phyloP scores from a whole-genome alignment of 305 asterid species.

The Fraxinus baroniana region DNA sequence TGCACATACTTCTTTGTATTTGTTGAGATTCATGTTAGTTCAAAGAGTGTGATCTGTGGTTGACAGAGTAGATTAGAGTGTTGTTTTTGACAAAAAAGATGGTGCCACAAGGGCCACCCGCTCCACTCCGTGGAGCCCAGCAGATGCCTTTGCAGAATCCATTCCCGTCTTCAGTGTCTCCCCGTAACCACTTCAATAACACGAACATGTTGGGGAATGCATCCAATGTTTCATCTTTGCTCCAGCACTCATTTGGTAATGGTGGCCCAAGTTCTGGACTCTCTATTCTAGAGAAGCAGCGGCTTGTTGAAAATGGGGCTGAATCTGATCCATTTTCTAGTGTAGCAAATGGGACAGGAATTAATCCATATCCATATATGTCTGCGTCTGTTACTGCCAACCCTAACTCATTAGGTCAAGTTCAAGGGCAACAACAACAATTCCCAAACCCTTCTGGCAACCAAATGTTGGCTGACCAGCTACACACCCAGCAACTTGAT shows the following conservation, averaged over 20 bases:
- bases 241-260: slow-evolving; percentile 79
- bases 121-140: slow-evolving; percentile 44
- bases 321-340: slow-evolving; percentile 64
- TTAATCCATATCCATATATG: slow-evolving; percentile 51
- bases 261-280: slow-evolving; percentile 68
- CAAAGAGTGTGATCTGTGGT: slow-evolving; percentile 31
- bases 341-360: slow-evolving; percentile 67
- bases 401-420: slow-evolving; percentile 52
- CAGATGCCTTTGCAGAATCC: slow-evolving; percentile 10
- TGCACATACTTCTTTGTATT: background rate
- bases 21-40: slow-evolving; percentile 48
- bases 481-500: slow-evolving; percentile 61
- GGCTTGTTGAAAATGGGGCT: slow-evolving; percentile 56
- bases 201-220: slow-evolving; percentile 64
- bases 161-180: slow-evolving; percentile 53
- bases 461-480: slow-evolving; percentile 64
- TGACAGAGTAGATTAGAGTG: slow-evolving; percentile 47
- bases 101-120: slow-evolving; percentile 70
- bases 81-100: slow-evolving; percentile 26
- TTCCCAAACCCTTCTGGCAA: slow-evolving; percentile 49
- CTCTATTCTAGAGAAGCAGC: slow-evolving; percentile 62
- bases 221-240: slow-evolving; percentile 65
- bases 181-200: slow-evolving; percentile 52
- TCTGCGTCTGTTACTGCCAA: slow-evolving; percentile 50
- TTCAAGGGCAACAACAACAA: slow-evolving; percentile 66